Percentiles rank a stretch among this genome's conserved stretches.
Evolutionary conservation across 768 basidiomycete species (phyloP).

Genomic region (Termitomyces sp.): DNA sequence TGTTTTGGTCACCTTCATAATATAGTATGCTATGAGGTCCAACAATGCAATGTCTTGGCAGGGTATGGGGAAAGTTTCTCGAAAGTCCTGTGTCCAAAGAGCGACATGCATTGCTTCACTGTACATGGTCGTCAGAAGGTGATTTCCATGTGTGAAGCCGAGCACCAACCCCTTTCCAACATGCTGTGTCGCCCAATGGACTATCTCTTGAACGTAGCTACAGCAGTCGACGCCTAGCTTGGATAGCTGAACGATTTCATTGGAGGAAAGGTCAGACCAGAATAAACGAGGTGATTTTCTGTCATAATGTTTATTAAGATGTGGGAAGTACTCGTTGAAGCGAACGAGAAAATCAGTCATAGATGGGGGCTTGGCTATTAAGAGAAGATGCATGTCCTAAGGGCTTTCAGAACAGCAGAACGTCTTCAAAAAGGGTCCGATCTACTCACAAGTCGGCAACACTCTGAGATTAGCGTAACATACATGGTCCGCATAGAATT

Average conservation of each 20-base stretch:
- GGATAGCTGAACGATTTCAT: slow-evolving; percentile 17
- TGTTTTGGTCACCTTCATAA: slow-evolving; percentile 15
- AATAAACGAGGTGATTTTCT: slow-evolving; percentile 20
- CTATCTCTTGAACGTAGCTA: slow-evolving; percentile 13
- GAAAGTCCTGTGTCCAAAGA: slow-evolving; percentile 18
- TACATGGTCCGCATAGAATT: slow-evolving; percentile 25
- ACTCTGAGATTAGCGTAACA: slow-evolving; percentile 22
- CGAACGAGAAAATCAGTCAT: slow-evolving; percentile 30
- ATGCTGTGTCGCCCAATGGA: slow-evolving; percentile 18
- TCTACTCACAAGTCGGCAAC: slow-evolving; percentile 24
- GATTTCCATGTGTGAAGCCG: background rate
- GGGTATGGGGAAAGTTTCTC: slow-evolving; percentile 12
- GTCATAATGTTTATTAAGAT: slow-evolving; percentile 18
- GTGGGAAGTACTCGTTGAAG: slow-evolving; percentile 38
- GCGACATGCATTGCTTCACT: slow-evolving; percentile 18
- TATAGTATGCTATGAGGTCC: slow-evolving; percentile 20
- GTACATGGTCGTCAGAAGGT: background rate
- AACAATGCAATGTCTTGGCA: slow-evolving; percentile 11
- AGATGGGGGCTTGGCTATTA: slow-evolving; percentile 21
- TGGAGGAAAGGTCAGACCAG: slow-evolving; percentile 19
- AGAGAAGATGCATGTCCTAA: slow-evolving; percentile 31
- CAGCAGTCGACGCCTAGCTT: slow-evolving; percentile 13
- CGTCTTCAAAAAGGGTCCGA: background rate
- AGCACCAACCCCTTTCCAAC: slow-evolving; percentile 12
- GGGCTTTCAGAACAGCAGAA: background rate